Base-by-base conservation (phyloP, 192 early-diverging fungal species). In the Coemansia sp. region DNA sequence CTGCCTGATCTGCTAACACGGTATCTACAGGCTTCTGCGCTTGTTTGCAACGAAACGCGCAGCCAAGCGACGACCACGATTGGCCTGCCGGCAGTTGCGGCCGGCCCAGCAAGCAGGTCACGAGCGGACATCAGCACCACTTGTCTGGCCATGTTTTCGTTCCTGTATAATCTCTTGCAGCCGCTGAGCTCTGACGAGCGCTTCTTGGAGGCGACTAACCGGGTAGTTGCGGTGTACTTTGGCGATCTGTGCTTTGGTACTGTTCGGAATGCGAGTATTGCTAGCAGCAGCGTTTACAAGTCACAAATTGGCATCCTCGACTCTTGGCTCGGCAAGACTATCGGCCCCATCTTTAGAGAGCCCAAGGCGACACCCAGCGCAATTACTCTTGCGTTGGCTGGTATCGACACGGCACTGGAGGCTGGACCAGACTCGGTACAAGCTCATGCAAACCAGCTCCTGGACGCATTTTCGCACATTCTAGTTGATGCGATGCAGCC, bases 171-270 rank as follows among this genome's bases (percentile, higher is more conserved):
- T 0, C 61, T 64, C 11, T 65, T 73, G 11, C 33, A 7, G 20
- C 57, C 57, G 37, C 62, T 39, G 0, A 60, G 59, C n/a, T 3
- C 56, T 3, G 62, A 69, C 51, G 67, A 58, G 35, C 36, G 48
- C 6, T 50, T 60, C 31, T 35, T 79, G 63, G 62, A 51, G 5
- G 60, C 77, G 6, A 60, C 43, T 18, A 70, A 71, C 53, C 43
- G 53, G 36, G 66, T 80, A 10, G 73, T 67, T 2, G 35, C 60
- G 3, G 63, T 48, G 8, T 80, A 80, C 50, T 80, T 71, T 51
- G 51, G 65, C 58, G 65, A 75, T 23, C 36, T 39, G 33, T 72
- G 69, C 24, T 71, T 80, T 75, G 72, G 78, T 9, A 70, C 75
- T 0, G 31, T 50, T 36, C 51, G 43, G 31, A 72, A 65, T 21